Percentiles rank a stretch among this genome's conserved stretches.
phyloP scores from a whole-genome alignment of 805 yeast genomes.

The Hanseniaspora hatyaiensis region DNA sequence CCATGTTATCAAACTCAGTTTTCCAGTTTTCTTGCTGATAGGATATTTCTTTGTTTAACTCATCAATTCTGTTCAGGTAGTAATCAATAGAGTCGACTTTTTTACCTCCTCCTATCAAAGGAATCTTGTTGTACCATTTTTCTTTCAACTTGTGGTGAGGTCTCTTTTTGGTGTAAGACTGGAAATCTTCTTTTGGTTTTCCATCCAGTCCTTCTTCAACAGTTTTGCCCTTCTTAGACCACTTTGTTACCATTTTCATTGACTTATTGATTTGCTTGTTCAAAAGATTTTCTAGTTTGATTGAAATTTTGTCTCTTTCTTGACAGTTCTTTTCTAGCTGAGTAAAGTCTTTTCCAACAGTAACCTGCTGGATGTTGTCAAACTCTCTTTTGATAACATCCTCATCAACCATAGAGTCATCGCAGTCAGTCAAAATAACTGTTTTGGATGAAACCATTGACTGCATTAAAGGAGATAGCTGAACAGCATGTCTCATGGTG shows the following conservation, averaged over 20 bases:
- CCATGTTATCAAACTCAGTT: conserved; percentile 37
- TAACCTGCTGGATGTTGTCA: conserved; percentile 48
- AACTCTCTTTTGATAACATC: conserved; percentile 44
- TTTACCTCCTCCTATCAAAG: conserved; percentile 41
- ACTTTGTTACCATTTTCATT: conserved; percentile 43
- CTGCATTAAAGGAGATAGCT: conserved; percentile 62
- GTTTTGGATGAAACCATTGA: conserved; percentile 61
- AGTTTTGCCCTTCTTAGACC: conserved; percentile 40
- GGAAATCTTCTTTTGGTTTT: conserved; percentile 44
- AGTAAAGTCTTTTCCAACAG: conserved; percentile 53
- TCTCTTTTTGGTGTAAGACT: conserved; percentile 63
- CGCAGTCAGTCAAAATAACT: conserved; percentile 57
- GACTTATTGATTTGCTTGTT: conserved; percentile 51
- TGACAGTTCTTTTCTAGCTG: conserved; percentile 45
- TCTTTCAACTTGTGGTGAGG: conserved; percentile 66
- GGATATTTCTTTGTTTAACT: conserved; percentile 53
- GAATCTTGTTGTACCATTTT: conserved; percentile 24
- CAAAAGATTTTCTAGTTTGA: conserved; percentile 54
- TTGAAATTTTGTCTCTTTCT: conserved; percentile 51
- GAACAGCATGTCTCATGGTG: conserved; percentile 60
- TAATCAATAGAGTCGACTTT: conserved; percentile 78
- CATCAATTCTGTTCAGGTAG: conserved; percentile 53
- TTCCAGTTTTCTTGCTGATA: conserved; percentile 45
- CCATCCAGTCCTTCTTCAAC: conserved; percentile 25
- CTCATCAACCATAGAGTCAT: conserved; percentile 38